Conservation (phyloP, 176 grass and related monocot genomes). For the Saccharum spontaneum region DNA sequence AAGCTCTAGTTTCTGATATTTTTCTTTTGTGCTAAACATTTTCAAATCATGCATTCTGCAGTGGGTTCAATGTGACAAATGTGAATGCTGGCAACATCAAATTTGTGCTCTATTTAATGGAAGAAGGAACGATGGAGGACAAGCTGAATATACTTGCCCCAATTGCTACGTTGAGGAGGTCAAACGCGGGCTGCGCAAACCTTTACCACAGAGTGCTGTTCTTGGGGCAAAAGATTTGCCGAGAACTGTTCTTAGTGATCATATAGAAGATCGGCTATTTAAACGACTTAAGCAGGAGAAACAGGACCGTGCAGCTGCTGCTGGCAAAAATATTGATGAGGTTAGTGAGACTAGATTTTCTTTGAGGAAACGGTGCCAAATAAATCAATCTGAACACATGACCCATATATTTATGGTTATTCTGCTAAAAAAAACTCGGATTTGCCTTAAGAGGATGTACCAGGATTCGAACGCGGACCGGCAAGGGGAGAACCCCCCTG, state of each 20-base stretch:
- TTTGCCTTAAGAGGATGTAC: neutral
- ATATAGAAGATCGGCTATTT: conserved; percentile 90
- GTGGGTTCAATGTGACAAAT: conserved; percentile 99
- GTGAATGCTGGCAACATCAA: conserved; percentile 99
- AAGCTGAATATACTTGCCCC: conserved; percentile 98
- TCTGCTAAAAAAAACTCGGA: neutral
- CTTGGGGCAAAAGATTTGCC: conserved; percentile 99
- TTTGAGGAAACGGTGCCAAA: conserved; percentile 1
- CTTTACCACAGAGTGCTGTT: conserved; percentile 94
- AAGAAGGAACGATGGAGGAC: conserved; percentile 92
- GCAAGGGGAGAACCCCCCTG: neutral
- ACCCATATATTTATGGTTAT: conserved; percentile 10
- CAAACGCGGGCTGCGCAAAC: conserved; percentile 74
- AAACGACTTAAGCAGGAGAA: conserved; percentile 78
- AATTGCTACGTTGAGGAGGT: conserved; percentile 91
- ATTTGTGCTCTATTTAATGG: conserved; percentile 98
- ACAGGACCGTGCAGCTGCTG: conserved; percentile 68
- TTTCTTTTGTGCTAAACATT: conserved; percentile 36
- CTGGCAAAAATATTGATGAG: conserved; percentile 75
- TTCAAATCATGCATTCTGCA: conserved; percentile 49
- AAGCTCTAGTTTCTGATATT: conserved; percentile 9
- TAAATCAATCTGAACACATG: conserved; percentile 13
- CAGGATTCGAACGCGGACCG: neutral
- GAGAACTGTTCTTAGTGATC: conserved; percentile 90
- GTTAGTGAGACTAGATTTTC: conserved; percentile 41